phyloP scores from a whole-genome alignment of 148 eudicot species.

The Pouteria glomerata region DNA sequence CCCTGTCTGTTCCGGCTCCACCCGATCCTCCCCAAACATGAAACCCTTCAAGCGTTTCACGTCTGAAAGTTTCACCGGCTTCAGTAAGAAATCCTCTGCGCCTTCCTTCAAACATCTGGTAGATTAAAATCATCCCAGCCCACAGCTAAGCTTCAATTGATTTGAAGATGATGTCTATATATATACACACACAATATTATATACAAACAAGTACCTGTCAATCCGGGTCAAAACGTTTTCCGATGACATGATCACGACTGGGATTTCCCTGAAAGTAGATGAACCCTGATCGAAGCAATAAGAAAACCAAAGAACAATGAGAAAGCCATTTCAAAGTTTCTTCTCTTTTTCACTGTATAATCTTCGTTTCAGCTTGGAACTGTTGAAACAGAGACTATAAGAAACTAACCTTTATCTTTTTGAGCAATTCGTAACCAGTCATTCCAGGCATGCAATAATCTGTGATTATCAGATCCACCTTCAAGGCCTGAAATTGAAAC shows the following conservation, averaged over 20 bases:
- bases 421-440: conserved; percentile 87
- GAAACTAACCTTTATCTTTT: conserved; percentile 61
- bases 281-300: conserved; percentile 33
- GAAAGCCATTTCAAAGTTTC: too few species aligned
- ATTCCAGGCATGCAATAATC: conserved; percentile 97
- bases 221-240: conserved; percentile 54
- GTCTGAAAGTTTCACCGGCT: conserved; percentile 71
- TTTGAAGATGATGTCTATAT: too few species aligned
- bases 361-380: too few species aligned
- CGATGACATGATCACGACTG: conserved; percentile 70
- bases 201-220: conserved; percentile 43
- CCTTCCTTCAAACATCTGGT: conserved; percentile 89
- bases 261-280: conserved; percentile 41
- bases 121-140: too few species aligned
- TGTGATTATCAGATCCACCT: conserved; percentile 82
- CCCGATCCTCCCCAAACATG: conserved; percentile 53
- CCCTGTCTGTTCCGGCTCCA: conserved; percentile 19
- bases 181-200: too few species aligned
- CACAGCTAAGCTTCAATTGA: too few species aligned
- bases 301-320: too few species aligned
- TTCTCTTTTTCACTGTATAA: too few species aligned
- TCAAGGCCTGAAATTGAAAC: conserved; percentile 39
- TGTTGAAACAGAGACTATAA: too few species aligned
- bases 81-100: conserved; percentile 77
- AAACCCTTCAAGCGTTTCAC: conserved; percentile 60